Evolutionary conservation across 2,329 filamentous ascomycete genomes (phyloP).

Genomic region (Colletotrichum sp.): DNA sequence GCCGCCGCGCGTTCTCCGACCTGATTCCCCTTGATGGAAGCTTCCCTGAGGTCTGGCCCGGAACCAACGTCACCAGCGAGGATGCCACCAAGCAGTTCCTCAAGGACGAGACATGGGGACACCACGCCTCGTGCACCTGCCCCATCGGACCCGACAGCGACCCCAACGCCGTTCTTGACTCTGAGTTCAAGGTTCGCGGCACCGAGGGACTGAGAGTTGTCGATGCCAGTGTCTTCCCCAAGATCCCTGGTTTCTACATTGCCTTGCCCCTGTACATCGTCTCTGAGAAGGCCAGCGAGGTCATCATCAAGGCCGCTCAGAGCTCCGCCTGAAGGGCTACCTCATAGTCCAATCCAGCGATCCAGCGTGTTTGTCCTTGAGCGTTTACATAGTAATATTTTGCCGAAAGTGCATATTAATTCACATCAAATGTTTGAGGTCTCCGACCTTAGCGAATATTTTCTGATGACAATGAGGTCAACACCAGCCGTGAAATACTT

Average conservation of each 20-base stretch:
- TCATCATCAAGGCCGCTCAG: conserved; percentile 28
- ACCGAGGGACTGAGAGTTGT: conserved; percentile 63
- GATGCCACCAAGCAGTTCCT: conserved; percentile 3
- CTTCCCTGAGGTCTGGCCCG: not conserved
- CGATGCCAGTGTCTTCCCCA: conserved; percentile 60
- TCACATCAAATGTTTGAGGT: not conserved
- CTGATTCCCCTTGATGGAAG: not conserved
- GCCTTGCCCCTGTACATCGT: conserved; percentile 58
- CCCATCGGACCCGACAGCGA: conserved; percentile 63
- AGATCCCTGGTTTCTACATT: conserved; percentile 38
- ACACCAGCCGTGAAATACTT: not conserved
- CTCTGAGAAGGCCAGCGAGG: conserved; percentile 59
- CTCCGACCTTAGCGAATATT: not conserved
- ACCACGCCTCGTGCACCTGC: conserved; percentile 63
- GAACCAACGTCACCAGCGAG: not conserved
- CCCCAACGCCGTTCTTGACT: conserved; percentile 61
- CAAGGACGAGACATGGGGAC: conserved; percentile 45
- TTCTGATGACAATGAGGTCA: not conserved
- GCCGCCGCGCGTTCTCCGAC: conserved; percentile 37
- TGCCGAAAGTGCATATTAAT: not conserved
- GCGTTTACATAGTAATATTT: not conserved
- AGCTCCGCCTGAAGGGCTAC: not conserved
- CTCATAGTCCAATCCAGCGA: not conserved
- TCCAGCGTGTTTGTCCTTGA: not conserved
- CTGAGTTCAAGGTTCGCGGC: conserved; percentile 61